Percentiles rank a stretch among this genome's conserved stretches.
Evolutionary conservation across 495 filamentous ascomycete genomes (phyloP).

Genomic region (Aspergillus ellipticus): DNA sequence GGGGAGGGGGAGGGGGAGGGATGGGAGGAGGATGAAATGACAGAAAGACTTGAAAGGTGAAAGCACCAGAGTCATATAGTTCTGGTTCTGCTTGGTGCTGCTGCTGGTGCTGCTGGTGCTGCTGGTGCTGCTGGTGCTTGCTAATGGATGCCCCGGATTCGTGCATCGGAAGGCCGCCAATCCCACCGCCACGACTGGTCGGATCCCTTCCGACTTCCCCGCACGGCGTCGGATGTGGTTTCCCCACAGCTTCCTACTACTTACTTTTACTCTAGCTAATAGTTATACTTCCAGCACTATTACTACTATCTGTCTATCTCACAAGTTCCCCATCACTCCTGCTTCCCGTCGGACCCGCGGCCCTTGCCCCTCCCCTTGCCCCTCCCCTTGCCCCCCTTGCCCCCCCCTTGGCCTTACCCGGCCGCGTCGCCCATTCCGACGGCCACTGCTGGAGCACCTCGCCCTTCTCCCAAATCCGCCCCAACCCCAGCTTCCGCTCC

Average conservation of each 20-base stretch:
- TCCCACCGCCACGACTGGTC: background rate
- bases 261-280: too few relatives aligned
- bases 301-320: background rate
- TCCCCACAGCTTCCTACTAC: background rate
- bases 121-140: too few relatives aligned
- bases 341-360: conserved; percentile 11
- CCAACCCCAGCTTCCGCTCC: conserved; percentile 54
- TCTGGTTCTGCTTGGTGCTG: background rate
- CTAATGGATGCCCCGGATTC: conserved; percentile 3
- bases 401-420: conserved; percentile 31
- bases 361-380: conserved; percentile 30
- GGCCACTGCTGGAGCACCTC: conserved; percentile 52
- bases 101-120: too few relatives aligned
- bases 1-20: too few relatives aligned
- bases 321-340: conserved; percentile 3
- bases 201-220: conserved; percentile 1
- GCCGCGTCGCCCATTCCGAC: conserved; percentile 23
- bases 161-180: background rate
- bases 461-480: conserved; percentile 63
- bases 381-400: conserved; percentile 20
- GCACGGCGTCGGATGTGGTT: background rate
- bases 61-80: background rate
- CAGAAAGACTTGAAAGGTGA: background rate
- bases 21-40: background rate
- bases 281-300: background rate